phyloP scores from a whole-genome alignment of 2,329 filamentous ascomycete species.

The Aspergillus vadensis region DNA sequence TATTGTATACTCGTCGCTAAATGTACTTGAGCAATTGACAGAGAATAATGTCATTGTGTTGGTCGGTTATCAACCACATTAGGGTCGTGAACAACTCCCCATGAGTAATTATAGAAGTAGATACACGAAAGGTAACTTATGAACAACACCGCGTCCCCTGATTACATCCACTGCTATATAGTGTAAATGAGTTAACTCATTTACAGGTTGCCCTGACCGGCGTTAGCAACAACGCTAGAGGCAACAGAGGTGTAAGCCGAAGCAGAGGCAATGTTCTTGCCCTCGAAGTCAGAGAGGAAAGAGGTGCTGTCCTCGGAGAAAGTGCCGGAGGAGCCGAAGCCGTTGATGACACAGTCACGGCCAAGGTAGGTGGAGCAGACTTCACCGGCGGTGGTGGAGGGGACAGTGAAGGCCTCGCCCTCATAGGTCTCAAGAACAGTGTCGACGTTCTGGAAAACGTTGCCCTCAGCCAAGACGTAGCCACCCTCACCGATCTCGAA shows the following conservation, averaged over 20 bases:
- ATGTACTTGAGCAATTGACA: too few relatives aligned
- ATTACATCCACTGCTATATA: background rate
- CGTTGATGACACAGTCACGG: slow-evolving; percentile 55
- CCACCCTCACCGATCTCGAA: slow-evolving; percentile 54
- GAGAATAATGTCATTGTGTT: background rate
- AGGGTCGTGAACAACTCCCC: background rate
- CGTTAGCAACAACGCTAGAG: slow-evolving; percentile 42
- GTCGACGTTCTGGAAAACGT: slow-evolving; percentile 59
- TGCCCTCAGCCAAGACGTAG: slow-evolving; percentile 59
- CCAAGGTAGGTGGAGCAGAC: slow-evolving; percentile 52
- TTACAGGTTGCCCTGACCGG: slow-evolving; percentile 52
- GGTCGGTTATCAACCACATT: background rate
- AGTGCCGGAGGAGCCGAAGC: slow-evolving; percentile 41
- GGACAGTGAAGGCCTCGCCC: slow-evolving; percentile 45
- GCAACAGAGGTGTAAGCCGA: slow-evolving; percentile 37
- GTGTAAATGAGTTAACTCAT: background rate
- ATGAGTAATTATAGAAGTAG: background rate
- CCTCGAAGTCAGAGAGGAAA: slow-evolving; percentile 55
- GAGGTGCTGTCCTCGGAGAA: slow-evolving; percentile 47
- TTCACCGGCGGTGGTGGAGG: slow-evolving; percentile 38
- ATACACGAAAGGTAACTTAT: background rate
- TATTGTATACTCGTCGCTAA: too few relatives aligned
- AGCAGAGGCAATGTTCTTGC: slow-evolving; percentile 56
- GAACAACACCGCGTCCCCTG: background rate
- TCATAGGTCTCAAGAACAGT: slow-evolving; percentile 35